These are phyloP conservation scores for Ceratonia siliqua DNA, from an alignment of 306 rosid genomes.

Conservation along the genomic window DNA sequence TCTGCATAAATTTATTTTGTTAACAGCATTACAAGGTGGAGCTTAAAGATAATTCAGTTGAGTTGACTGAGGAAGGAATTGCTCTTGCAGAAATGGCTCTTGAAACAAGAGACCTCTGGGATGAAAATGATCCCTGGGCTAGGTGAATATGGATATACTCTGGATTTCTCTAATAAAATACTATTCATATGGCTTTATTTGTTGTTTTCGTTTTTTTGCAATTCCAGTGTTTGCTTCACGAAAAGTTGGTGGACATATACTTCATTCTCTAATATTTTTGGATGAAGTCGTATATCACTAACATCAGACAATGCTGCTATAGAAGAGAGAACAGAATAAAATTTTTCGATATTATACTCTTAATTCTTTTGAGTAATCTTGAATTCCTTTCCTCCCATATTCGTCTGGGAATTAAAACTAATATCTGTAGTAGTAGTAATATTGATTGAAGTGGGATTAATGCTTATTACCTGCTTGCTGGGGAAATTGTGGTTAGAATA, in stretches of 20 bases:
- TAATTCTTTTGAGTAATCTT: slow-evolving; percentile 3
- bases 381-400: neutral
- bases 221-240: slow-evolving; percentile 23
- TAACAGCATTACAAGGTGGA: slow-evolving; percentile 87
- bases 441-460: neutral
- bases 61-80: slow-evolving; percentile 96
- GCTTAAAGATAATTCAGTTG: slow-evolving; percentile 90
- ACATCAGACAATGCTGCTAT: neutral
- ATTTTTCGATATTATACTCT: slow-evolving; percentile 14
- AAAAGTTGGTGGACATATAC: slow-evolving; percentile 5
- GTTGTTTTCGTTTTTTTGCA: slow-evolving; percentile 24
- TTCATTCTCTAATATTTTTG: neutral
- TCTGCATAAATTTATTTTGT: slow-evolving; percentile 27
- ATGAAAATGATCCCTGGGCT: slow-evolving; percentile 99
- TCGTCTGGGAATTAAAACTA: neutral
- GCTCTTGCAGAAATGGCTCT: slow-evolving; percentile 94
- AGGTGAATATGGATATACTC: slow-evolving; percentile 53
- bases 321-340: neutral
- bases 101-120: slow-evolving; percentile 95
- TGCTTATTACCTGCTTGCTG: slow-evolving; percentile 5
- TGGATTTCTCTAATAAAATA: slow-evolving; percentile 26
- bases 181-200: slow-evolving; percentile 21
- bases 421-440: neutral
- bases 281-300: slow-evolving; percentile 12
- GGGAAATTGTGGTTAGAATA: slow-evolving; percentile 16